A percentile compares a stretch with the other conserved stretches of the same genome.
Conservation (phyloP, 164 flowering plant genomes). For the Stephania japonica region DNA sequence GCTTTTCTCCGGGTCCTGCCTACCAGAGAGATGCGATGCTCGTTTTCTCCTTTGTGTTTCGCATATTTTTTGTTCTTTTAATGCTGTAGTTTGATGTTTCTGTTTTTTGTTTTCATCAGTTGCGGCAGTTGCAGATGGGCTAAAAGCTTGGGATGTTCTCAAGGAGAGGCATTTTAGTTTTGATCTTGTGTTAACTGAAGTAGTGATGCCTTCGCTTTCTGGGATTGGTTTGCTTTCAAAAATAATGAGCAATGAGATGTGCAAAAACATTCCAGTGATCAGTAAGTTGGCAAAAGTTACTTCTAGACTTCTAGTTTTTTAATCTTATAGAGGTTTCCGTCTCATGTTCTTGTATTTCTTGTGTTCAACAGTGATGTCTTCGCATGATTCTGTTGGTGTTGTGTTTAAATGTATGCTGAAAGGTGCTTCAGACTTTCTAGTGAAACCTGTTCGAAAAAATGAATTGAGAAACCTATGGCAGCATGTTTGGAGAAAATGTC, state of each 20-base stretch:
- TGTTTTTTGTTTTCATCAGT: conserved; percentile 20
- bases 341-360: background rate
- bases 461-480: conserved; percentile 51
- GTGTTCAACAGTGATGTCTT: conserved; percentile 46
- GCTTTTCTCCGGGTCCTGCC: no score
- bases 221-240: conserved; percentile 46
- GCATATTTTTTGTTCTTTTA: background rate
- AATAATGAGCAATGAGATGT: conserved; percentile 36
- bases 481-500: conserved; percentile 53
- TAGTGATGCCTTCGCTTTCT: conserved; percentile 42
- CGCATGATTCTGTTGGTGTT: conserved; percentile 40
- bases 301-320: background rate
- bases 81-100: background rate
- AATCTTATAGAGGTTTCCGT: background rate
- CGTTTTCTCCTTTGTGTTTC: no score
- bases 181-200: conserved; percentile 48
- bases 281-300: conserved; percentile 22
- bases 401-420: conserved; percentile 51
- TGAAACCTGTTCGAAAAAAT: conserved; percentile 50
- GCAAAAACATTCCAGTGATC: conserved; percentile 42
- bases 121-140: conserved; percentile 41
- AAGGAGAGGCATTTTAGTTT: conserved; percentile 28
- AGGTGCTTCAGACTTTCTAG: conserved; percentile 54
- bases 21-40: no score
- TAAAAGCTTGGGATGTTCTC: conserved; percentile 42